Percentiles rank a stretch among this genome's conserved stretches.
Evolutionary conservation across 345 rosid species (phyloP).

Genomic region (Microcos paniculata): DNA sequence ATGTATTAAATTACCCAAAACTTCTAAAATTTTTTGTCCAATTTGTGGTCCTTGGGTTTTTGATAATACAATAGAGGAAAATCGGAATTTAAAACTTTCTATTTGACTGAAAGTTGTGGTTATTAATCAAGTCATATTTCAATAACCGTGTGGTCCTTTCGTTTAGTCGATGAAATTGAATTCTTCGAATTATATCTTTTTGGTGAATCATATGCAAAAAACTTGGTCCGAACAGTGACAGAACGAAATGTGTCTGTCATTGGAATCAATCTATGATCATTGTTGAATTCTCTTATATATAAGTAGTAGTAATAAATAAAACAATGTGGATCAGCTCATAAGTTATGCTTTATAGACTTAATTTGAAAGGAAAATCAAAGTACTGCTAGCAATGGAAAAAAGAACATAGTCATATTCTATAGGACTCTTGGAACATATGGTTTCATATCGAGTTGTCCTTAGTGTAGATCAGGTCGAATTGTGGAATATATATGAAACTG

Average conservation of each 20-base stretch:
- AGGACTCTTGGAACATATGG: neutral
- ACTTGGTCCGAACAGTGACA: neutral
- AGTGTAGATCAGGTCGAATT: neutral
- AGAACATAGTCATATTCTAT: neutral
- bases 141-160: neutral
- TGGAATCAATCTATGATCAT: neutral
- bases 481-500: constrained; percentile 3
- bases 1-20: neutral
- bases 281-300: neutral
- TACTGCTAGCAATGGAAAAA: neutral
- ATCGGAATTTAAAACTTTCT: too few relatives aligned
- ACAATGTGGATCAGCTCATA: neutral
- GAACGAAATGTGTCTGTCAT: neutral
- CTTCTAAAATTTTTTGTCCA: neutral
- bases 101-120: neutral
- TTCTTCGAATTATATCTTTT: neutral
- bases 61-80: neutral
- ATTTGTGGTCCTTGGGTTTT: constrained; percentile 23
- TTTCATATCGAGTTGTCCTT: neutral
- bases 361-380: neutral
- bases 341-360: too few relatives aligned
- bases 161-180: neutral
- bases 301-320: neutral
- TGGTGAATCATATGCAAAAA: constrained; percentile 1
- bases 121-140: neutral